A percentile compares a stretch with the other conserved stretches of the same genome.
These are phyloP conservation scores for Oryza coarctata DNA, from an alignment of 176 grass and related monocot genomes.

Conservation along the genomic window DNA sequence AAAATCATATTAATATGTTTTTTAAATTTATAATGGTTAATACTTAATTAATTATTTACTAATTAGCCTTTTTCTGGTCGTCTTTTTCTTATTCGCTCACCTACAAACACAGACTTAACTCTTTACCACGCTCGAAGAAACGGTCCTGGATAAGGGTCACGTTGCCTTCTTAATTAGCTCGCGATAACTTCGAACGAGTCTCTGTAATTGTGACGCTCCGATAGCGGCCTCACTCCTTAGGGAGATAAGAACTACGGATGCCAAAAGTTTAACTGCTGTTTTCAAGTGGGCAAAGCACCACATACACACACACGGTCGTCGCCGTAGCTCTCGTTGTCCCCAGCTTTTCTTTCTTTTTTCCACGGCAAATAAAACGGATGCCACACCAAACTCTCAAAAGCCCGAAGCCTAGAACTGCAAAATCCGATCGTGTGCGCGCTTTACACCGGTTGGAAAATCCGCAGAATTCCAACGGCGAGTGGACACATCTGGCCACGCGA, in stretches of 20 bases:
- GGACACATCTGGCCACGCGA: too few relatives aligned
- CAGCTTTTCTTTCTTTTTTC: background rate
- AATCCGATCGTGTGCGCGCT: background rate
- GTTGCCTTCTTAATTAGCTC: conserved; percentile 35
- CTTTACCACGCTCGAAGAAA: background rate
- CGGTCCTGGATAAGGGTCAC: conserved; percentile 27
- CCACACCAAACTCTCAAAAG: background rate
- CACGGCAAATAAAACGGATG: background rate
- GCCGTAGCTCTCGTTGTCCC: background rate
- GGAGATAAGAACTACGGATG: background rate
- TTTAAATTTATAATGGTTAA: too few relatives aligned
- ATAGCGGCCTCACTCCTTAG: background rate
- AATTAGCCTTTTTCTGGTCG: too few relatives aligned
- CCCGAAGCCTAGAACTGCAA: background rate
- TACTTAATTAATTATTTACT: too few relatives aligned
- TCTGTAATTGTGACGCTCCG: conserved; percentile 16
- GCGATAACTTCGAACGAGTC: conserved; percentile 32
- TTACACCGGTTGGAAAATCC: background rate
- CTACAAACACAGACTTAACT: too few relatives aligned
- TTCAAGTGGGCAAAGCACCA: background rate
- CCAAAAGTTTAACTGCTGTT: background rate
- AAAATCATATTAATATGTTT: too few relatives aligned
- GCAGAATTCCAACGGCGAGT: too few relatives aligned
- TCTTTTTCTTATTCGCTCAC: too few relatives aligned
- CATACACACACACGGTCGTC: background rate